A percentile compares a stretch with the other conserved stretches of the same genome.
Evolutionary conservation across 441 rosid genomes (phyloP).

Genomic region (Populus hybrid): DNA sequence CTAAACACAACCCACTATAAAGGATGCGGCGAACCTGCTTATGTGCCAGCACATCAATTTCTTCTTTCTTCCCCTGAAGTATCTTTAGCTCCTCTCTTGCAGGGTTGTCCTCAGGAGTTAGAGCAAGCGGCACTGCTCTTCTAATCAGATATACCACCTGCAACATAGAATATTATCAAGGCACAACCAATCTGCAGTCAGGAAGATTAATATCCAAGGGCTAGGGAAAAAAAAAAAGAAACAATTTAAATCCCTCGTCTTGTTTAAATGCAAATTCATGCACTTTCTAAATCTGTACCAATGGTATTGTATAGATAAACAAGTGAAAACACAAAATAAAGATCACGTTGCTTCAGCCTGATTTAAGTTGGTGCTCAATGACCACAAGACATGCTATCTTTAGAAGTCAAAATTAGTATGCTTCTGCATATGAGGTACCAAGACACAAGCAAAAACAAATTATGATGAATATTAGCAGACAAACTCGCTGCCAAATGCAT

Average conservation of each 20-base stretch:
- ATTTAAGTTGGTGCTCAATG: neutral
- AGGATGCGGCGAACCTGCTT: constrained; percentile 78
- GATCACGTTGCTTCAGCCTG: neutral
- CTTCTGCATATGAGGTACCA: neutral
- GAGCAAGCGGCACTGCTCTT: constrained; percentile 77
- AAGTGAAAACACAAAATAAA: neutral
- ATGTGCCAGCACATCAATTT: constrained; percentile 73
- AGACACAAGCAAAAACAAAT: neutral
- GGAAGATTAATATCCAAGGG: neutral
- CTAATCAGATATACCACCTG: constrained; percentile 84
- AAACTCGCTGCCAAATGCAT: neutral
- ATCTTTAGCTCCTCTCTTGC: constrained; percentile 52
- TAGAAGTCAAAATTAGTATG: neutral
- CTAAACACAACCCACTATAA: constrained; percentile 69
- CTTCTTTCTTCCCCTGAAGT: constrained; percentile 64
- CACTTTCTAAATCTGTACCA: neutral
- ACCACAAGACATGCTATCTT: neutral
- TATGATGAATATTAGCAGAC: neutral
- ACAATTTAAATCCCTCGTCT: neutral
- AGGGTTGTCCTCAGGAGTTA: constrained; percentile 60
- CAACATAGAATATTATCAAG: neutral
- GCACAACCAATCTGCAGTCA: constrained; percentile 5
- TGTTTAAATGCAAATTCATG: neutral
- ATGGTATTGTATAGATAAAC: neutral
- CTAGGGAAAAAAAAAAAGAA: neutral